A percentile compares a stretch with the other conserved stretches of the same genome.
Evolutionary conservation across 352 stramenopile genomes (phyloP).

Genomic region (Phytophthora europaea): DNA sequence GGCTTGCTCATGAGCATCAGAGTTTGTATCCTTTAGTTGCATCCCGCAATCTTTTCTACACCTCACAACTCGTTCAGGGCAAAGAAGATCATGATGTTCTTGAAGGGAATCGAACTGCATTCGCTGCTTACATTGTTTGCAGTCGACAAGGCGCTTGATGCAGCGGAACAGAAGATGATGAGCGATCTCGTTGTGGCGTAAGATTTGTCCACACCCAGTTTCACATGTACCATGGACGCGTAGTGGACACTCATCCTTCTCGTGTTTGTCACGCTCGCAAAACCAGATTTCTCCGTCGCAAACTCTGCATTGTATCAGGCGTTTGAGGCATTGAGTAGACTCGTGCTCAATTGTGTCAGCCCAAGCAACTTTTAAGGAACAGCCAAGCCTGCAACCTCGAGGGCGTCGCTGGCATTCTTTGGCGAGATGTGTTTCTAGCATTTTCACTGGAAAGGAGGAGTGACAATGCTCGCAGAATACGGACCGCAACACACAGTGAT

Average conservation of each 20-base stretch:
- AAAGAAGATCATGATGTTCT: conserved; percentile 60
- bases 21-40: conserved; percentile 50
- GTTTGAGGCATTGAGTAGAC: conserved; percentile 59
- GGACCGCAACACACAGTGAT: conserved; percentile 49
- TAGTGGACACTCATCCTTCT: conserved; percentile 57
- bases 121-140: conserved; percentile 55
- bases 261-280: conserved; percentile 54
- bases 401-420: conserved; percentile 46
- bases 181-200: conserved; percentile 63
- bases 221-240: conserved; percentile 64
- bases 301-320: conserved; percentile 61
- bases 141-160: conserved; percentile 53
- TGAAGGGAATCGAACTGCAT: conserved; percentile 47
- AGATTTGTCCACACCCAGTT: conserved; percentile 45
- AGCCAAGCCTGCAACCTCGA: conserved; percentile 67
- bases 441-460: conserved; percentile 31
- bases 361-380: conserved; percentile 36
- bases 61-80: conserved; percentile 55
- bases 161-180: conserved; percentile 74
- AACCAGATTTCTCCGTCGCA: conserved; percentile 62
- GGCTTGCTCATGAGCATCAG: conserved; percentile 51
- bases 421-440: conserved; percentile 47
- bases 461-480: conserved; percentile 72
- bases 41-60: conserved; percentile 69
- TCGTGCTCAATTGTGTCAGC: conserved; percentile 49